Evolutionary conservation across 2,329 filamentous ascomycete species (phyloP), one percentile per base, ranked within the genome.

Genomic region (Cordyceps fumosorosea): DNA sequence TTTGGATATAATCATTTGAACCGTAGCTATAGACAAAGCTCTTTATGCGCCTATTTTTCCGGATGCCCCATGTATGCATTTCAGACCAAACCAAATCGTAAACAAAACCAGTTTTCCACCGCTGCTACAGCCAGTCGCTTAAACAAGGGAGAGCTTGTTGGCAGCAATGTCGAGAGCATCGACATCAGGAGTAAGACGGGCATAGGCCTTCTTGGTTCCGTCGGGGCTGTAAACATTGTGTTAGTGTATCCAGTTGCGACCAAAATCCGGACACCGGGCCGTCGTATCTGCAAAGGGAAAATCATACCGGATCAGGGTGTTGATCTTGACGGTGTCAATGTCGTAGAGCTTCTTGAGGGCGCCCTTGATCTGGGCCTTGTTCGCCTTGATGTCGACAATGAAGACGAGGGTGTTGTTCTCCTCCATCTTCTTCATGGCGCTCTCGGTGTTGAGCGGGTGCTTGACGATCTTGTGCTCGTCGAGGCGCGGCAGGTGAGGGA

Each of bases 341-440:
- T 98, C 95, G 81, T 99, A 99, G 71, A 98, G 89, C 89, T 95
- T 96, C 92, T 98, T 99, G 71, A 99, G 84, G 67, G 93, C 90
- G 74, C 87, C 84, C 87, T 97, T 97, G 84, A 99, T 99, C 85
- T 99, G 95, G 77, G 92, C 88, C 91, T 99, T 99, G 89, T 99
- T 99, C 80, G 93, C 88, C 89, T 96, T 96, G 80, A 93, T 83
- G 72, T 97, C 90, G 76, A 96, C 91, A 72, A 96, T 96, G 86
- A 97, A 97, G 77, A 96, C 91, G 59, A 99, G 88, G 71, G 95
- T 99, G 88, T 99, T 99, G 88, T 99, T 93, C 89, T 99, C 95
- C 86, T 99, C 95, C 73, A 99, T 97, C 90, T 97, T 97, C 91
- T 99, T 99, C 93, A 99, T 98, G 75, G 96, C 95, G 76, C 89